Evolutionary conservation across 768 basidiomycete genomes (phyloP).

Genomic region (Podaxis sp.): DNA sequence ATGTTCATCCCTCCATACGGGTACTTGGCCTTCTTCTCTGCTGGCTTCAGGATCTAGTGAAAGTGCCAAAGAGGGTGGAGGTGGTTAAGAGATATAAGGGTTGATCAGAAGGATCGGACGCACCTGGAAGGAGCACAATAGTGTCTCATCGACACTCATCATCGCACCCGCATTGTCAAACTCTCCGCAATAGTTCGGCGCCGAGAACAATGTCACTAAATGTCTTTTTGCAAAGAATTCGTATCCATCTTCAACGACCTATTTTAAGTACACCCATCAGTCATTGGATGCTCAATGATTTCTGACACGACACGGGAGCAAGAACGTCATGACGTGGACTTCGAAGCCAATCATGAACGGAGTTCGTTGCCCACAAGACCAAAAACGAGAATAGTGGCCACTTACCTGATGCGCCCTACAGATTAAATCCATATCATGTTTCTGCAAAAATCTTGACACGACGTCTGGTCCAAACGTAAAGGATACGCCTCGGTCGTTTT

Average conservation of each 20-base stretch:
- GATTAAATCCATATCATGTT: conserved; percentile 99
- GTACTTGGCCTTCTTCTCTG: conserved; percentile 97
- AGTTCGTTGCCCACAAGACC: neutral
- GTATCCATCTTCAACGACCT: conserved; percentile 99
- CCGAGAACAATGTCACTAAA: conserved; percentile 95
- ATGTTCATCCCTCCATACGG: conserved; percentile 86
- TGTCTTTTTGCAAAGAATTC: conserved; percentile 99
- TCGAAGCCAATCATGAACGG: neutral
- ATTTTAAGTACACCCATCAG: conserved; percentile 12
- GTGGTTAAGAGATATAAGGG: conserved; percentile 1
- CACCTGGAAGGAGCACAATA: conserved; percentile 98
- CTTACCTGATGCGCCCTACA: conserved; percentile 96
- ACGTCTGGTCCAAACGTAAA: conserved; percentile 99
- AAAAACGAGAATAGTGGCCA: conserved; percentile 17
- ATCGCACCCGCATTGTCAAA: conserved; percentile 99
- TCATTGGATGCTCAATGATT: conserved; percentile 1
- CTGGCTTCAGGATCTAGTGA: conserved; percentile 93
- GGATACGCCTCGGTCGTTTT: conserved; percentile 98
- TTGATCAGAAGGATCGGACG: conserved; percentile 15
- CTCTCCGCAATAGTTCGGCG: conserved; percentile 93
- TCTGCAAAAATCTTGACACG: conserved; percentile 96
- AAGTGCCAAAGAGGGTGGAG: neutral
- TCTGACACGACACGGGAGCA: neutral
- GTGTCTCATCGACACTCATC: conserved; percentile 99
- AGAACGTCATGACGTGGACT: neutral